Percentiles rank a stretch among this genome's conserved stretches.
phyloP scores from a whole-genome alignment of 1,284 basidiomycete species.

The Coniferiporia sulphurascens region DNA sequence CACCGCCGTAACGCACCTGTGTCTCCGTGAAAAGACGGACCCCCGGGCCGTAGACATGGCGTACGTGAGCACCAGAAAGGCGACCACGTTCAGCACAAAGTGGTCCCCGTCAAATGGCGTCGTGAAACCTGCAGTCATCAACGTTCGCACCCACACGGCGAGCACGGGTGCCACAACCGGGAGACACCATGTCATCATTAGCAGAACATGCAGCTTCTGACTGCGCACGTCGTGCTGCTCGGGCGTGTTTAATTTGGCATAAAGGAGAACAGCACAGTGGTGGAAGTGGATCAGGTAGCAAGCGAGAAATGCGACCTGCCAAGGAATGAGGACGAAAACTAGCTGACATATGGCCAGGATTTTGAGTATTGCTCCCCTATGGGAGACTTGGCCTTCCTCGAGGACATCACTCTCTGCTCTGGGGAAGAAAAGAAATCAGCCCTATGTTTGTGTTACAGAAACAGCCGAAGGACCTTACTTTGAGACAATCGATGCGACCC shows the following conservation, averaged over 20 bases:
- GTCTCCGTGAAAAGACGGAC: constrained; percentile 11
- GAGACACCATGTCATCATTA: constrained; percentile 81
- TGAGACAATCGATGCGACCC: constrained; percentile 26
- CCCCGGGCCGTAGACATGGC: constrained; percentile 16
- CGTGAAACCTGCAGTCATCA: constrained; percentile 66
- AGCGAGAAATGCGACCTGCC: constrained; percentile 86
- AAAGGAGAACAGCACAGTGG: constrained; percentile 42
- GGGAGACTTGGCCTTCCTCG: constrained; percentile 34
- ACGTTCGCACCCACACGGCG: constrained; percentile 86
- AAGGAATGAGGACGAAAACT: constrained; percentile 75
- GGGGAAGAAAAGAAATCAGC: neutral
- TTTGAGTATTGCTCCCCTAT: constrained; percentile 49
- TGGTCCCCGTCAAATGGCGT: constrained; percentile 78
- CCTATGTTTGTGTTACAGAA: constrained; percentile 12
- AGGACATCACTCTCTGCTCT: constrained; percentile 24
- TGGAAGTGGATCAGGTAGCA: constrained; percentile 74
- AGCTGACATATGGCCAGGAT: constrained; percentile 57
- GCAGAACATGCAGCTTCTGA: constrained; percentile 57
- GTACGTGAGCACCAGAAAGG: constrained; percentile 53
- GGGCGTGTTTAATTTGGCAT: constrained; percentile 4
- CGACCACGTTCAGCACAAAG: constrained; percentile 60
- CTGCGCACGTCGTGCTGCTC: constrained; percentile 29
- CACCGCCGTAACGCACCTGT: neutral
- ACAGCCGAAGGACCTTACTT: neutral
- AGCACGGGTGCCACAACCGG: constrained; percentile 79